Evolutionary conservation across 495 filamentous ascomycete species (phyloP), one percentile per base, ranked within the genome.

Genomic region (Xylaria curta): DNA sequence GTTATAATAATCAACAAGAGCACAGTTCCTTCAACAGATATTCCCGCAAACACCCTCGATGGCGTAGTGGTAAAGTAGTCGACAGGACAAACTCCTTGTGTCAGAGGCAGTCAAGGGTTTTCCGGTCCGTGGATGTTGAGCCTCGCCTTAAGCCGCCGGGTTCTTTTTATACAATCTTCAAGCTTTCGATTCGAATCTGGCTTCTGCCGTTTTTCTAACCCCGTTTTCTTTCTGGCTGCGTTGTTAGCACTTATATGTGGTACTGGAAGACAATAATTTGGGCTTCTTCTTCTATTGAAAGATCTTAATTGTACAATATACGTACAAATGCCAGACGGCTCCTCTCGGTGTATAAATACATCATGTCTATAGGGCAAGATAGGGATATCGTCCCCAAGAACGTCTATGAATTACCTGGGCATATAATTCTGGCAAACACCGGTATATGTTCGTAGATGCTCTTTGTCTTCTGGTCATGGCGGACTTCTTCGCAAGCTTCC

Each of bases 21-120:
- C 21, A 10, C 7, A 3, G n/a, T 51, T 51, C n/a, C n/a, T 51
- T 3, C 49, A 51, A 51, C 49, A 51, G 49, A 51, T n/a, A 24
- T 51, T 51, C 49, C 49, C 49, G 24, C n/a, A n/a, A 21, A 51
- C 49, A n/a, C 12, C 49, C 49, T 51, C n/a, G n/a, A n/a, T 51
- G 49, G 49, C n/a, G 1, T 9, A 51, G 49, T 51, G 49, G 49
- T 51, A 51, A 51, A 51, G 49, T 51, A 51, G 49, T 51, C 49
- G 49, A 9, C 49, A 51, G 49, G 49, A 51, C 49, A 51, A 51
- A 51, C 49, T 51, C 49, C 49, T 51, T 51, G 49, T 51, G 49
- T 51, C 49, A 51, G 49, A 51, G 49, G 49, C 49, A 51, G 49
- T 51, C 49, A 51, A 51, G 49, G 49, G 49, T 51, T 51, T 51